Conservation (phyloP, 768 basidiomycete genomes). For the Podaxis sp. region DNA sequence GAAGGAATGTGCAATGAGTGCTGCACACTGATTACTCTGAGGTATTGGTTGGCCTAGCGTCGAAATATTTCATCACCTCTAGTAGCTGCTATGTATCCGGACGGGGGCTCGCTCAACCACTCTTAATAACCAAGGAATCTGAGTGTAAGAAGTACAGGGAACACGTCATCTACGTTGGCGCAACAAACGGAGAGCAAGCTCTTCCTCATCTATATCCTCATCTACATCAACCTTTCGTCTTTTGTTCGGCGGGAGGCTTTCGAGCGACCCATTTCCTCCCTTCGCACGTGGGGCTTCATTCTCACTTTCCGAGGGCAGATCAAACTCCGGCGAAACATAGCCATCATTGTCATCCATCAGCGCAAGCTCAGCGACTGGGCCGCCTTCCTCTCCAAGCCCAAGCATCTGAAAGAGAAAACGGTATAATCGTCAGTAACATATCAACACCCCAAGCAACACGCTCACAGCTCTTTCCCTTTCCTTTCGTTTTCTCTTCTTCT, state of each 20-base stretch:
- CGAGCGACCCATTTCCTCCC: conserved; percentile 21
- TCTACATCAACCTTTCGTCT: conserved; percentile 12
- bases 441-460: too few relatives aligned
- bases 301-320: conserved; percentile 40
- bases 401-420: conserved; percentile 23
- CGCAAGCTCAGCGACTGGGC: conserved; percentile 34
- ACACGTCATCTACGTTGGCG: conserved; percentile 7
- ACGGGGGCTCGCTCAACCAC: too few relatives aligned
- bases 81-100: too few relatives aligned
- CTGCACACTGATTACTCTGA: too few relatives aligned
- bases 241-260: conserved; percentile 16
- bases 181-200: conserved; percentile 62
- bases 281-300: conserved; percentile 34
- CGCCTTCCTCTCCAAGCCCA: conserved; percentile 27
- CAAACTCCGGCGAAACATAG: conserved; percentile 72
- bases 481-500: conserved; percentile 92
- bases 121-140: neutral
- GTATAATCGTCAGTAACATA: too few relatives aligned
- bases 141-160: neutral
- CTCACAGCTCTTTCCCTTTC: conserved; percentile 49
- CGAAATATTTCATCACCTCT: too few relatives aligned
- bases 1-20: too few relatives aligned
- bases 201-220: conserved; percentile 35
- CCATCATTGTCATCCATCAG: conserved; percentile 53
- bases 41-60: too few relatives aligned